A percentile compares a stretch with the other conserved stretches of the same genome.
Conservation (phyloP, 2,329 filamentous ascomycete genomes). For the Fusarium redolens region DNA sequence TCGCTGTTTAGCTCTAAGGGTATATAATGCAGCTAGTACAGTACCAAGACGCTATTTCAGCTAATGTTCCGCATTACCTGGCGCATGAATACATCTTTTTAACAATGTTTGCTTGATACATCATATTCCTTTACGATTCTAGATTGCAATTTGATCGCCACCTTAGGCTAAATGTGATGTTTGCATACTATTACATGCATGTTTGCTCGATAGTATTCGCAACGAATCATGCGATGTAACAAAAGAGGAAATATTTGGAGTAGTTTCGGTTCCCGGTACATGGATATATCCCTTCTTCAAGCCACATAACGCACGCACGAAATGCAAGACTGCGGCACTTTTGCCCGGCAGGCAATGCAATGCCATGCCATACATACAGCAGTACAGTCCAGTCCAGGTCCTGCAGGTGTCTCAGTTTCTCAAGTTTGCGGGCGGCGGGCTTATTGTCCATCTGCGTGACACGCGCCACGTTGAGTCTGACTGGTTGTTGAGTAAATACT, state of each 20-base stretch:
- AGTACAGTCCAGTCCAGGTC: not conserved
- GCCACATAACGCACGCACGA: not conserved
- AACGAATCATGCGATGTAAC: not conserved
- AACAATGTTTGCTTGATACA: conserved; percentile 15
- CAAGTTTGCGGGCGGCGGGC: not conserved
- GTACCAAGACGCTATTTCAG: not conserved
- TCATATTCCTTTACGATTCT: conserved; percentile 15
- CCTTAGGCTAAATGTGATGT: not conserved
- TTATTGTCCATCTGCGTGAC: conserved; percentile 15
- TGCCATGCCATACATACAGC: not conserved
- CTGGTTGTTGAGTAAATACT: not conserved
- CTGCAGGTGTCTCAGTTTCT: not conserved
- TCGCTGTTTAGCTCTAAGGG: not conserved
- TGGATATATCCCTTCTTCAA: conserved; percentile 11
- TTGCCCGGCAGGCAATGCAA: not conserved
- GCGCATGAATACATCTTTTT: not conserved
- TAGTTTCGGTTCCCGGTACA: conserved; percentile 15
- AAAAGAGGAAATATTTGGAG: not conserved
- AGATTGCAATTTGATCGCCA: not conserved
- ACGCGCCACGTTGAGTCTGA: conserved; percentile 6
- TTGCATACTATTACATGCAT: conserved; percentile 7
- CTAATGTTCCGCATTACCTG: not conserved
- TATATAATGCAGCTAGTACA: not conserved
- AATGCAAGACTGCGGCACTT: not conserved
- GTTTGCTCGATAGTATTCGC: conserved; percentile 13